Evolutionary conservation across 2,329 filamentous ascomycete genomes (phyloP).

Genomic region (Arachnomyces sp.): DNA sequence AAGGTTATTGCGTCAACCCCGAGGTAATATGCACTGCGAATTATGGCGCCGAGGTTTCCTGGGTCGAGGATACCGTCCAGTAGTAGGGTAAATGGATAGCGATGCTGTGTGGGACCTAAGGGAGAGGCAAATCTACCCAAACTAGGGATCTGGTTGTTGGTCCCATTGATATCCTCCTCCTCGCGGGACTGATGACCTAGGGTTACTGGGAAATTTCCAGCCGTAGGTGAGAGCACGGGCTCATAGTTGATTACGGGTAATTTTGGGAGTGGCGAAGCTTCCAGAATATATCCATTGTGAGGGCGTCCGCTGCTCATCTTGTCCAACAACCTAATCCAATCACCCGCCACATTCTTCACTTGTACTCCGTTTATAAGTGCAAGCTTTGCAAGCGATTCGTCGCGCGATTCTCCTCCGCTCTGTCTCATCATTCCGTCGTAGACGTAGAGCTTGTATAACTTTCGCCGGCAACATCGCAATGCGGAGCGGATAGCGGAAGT

Average conservation of each 20-base stretch:
- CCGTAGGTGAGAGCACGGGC: constrained; percentile 37
- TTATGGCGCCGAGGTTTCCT: constrained; percentile 81
- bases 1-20: constrained; percentile 78
- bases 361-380: constrained; percentile 41
- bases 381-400: constrained; percentile 30
- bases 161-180: constrained; percentile 66
- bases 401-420: constrained; percentile 44
- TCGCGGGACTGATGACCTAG: constrained; percentile 65
- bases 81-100: constrained; percentile 37
- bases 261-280: constrained; percentile 74
- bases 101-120: constrained; percentile 12
- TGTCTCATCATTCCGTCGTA: constrained; percentile 51
- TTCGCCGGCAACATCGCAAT: constrained; percentile 59
- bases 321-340: constrained; percentile 64
- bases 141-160: constrained; percentile 42
- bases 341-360: constrained; percentile 53
- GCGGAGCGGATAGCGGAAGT: constrained; percentile 73
- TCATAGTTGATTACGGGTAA: constrained; percentile 57
- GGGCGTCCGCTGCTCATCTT: constrained; percentile 76
- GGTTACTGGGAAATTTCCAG: constrained; percentile 50
- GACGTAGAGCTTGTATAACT: constrained; percentile 79
- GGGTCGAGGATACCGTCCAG: constrained; percentile 59
- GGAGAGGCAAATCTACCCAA: constrained; percentile 11
- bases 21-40: constrained; percentile 85
- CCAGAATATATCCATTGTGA: constrained; percentile 84